These are phyloP conservation scores for Venustampulla echinocandica DNA, from an alignment of 495 filamentous ascomycete genomes.

Conservation along the genomic window DNA sequence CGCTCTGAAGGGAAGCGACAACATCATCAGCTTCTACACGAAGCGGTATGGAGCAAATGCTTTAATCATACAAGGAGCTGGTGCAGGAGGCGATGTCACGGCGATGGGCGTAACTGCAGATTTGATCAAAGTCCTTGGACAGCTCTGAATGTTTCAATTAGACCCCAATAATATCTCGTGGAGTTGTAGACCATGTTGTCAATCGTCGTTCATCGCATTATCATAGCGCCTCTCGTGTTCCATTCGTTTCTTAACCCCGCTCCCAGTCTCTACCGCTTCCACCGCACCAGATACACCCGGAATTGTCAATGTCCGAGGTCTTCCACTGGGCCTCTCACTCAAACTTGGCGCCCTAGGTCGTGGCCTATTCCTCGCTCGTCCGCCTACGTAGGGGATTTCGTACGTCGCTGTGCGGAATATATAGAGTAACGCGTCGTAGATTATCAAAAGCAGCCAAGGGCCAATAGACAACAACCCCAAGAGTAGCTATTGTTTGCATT, in stretches of 20 bases:
- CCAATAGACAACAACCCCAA: constrained; percentile 55
- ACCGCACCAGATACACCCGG: constrained; percentile 8
- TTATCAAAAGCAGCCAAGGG: constrained; percentile 55
- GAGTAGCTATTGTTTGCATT: constrained; percentile 41
- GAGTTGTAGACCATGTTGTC: constrained; percentile 4
- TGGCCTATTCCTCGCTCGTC: constrained; percentile 51
- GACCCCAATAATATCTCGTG: constrained; percentile 10
- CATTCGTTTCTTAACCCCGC: constrained; percentile 15
- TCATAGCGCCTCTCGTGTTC: constrained; percentile 7
- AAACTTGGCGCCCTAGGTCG: constrained; percentile 58
- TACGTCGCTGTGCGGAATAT: constrained; percentile 48
- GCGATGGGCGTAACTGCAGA: constrained; percentile 93
- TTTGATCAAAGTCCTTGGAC: constrained; percentile 68
- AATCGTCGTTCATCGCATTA: constrained; percentile 5
- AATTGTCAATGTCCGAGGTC: constrained; percentile 34
- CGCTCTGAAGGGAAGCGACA: constrained; percentile 89
- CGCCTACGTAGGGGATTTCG: constrained; percentile 54
- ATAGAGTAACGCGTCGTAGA: constrained; percentile 63
- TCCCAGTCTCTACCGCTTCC: constrained; percentile 6
- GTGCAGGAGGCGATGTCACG: constrained; percentile 89
- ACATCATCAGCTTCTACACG: constrained; percentile 97
- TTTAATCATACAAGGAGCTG: constrained; percentile 88
- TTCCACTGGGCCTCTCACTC: constrained; percentile 48
- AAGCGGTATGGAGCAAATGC: constrained; percentile 85
- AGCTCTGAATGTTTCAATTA: constrained; percentile 7